Evolutionary conservation across 257 asterid species (phyloP).

Genomic region (Misopates orontium): DNA sequence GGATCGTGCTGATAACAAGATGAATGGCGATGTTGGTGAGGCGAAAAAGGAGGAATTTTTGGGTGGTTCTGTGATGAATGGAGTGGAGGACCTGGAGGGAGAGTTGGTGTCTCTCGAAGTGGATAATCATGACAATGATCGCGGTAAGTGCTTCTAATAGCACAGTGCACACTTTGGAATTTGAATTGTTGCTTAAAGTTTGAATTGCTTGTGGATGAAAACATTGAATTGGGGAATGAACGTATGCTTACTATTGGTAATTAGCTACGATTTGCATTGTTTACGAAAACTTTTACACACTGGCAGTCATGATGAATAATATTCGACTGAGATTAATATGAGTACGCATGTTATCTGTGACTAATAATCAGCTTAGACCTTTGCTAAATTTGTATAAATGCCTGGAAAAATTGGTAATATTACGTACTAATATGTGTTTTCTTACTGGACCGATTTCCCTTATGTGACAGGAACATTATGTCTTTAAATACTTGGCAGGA

Average conservation of each 20-base stretch:
- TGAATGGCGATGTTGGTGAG: conserved; percentile 29
- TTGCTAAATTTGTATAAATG: conserved; percentile 32
- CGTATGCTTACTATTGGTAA: no score
- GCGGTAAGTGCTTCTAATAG: conserved; percentile 41
- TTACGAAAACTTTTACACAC: neutral
- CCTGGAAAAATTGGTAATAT: conserved; percentile 26
- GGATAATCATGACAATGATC: conserved; percentile 28
- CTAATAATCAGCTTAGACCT: neutral
- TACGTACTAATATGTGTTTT: conserved; percentile 43
- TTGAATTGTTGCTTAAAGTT: neutral
- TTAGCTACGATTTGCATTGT: neutral
- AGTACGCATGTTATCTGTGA: neutral
- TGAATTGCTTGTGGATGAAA: neutral
- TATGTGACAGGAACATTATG: conserved; percentile 75
- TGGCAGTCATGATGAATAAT: neutral
- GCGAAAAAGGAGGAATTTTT: conserved; percentile 26
- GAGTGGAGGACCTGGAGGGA: conserved; percentile 32
- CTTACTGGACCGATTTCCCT: conserved; percentile 74
- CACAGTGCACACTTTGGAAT: neutral
- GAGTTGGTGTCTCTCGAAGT: conserved; percentile 37
- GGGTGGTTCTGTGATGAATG: conserved; percentile 33
- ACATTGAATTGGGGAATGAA: no score
- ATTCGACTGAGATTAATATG: neutral
- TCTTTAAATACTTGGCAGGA: conserved; percentile 93
- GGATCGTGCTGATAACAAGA: conserved; percentile 26